These are phyloP conservation scores for Syzygium aromaticum DNA, from an alignment of 345 rosid species.

Conservation along the genomic window DNA sequence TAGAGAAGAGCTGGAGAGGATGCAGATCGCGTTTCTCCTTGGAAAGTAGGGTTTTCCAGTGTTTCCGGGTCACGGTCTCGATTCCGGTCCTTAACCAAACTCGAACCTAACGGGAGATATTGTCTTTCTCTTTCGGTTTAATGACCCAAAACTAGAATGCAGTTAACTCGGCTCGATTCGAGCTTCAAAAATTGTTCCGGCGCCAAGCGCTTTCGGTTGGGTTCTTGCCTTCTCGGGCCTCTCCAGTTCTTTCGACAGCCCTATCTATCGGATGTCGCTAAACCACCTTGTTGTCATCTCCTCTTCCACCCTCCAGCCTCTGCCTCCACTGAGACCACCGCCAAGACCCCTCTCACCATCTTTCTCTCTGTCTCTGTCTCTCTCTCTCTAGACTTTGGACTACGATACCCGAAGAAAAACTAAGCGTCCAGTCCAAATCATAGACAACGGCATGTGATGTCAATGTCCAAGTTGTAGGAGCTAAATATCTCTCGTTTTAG, in stretches of 20 bases:
- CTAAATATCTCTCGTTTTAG: background rate
- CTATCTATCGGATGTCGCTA: background rate
- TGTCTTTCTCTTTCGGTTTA: background rate
- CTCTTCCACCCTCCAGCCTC: background rate
- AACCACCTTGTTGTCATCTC: background rate
- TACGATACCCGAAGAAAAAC: background rate
- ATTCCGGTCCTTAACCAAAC: background rate
- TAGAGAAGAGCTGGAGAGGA: background rate
- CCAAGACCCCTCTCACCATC: background rate
- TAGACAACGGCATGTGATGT: background rate
- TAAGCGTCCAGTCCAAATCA: background rate
- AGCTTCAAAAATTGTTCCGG: background rate
- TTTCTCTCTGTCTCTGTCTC: background rate
- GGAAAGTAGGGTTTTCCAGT: background rate
- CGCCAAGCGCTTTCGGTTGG: background rate
- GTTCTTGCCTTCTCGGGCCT: background rate
- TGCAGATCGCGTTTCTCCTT: background rate
- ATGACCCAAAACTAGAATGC: background rate
- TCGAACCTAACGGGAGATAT: background rate
- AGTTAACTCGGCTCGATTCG: background rate
- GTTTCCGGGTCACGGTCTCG: fast-evolving
- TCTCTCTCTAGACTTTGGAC: background rate
- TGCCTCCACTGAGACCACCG: background rate
- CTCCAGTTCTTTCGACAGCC: background rate
- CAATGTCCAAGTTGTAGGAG: background rate